Evolutionary conservation across 768 basidiomycete species (phyloP).

Genomic region (Lactarius trivialis): DNA sequence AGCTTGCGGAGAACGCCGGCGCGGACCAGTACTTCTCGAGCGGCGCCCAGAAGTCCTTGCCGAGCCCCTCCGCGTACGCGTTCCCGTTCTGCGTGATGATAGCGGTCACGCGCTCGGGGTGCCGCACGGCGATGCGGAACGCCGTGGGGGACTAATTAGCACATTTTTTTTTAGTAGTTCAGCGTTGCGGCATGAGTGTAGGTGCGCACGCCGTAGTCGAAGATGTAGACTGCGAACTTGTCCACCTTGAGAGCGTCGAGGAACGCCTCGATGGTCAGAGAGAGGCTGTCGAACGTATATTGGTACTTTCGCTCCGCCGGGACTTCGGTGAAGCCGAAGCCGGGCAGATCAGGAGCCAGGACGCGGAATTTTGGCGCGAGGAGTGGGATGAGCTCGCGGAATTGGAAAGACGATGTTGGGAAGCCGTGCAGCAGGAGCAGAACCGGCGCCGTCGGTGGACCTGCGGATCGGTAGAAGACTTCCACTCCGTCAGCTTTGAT

Average conservation of each 20-base stretch:
- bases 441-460: conserved; percentile 28
- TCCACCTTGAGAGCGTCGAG: conserved; percentile 34
- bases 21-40: conserved; percentile 31
- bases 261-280: conserved; percentile 37
- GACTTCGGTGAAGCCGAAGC: conserved; percentile 43
- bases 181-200: not conserved
- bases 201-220: conserved; percentile 43
- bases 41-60: conserved; percentile 34
- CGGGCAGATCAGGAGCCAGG: conserved; percentile 46
- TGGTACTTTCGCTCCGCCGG: conserved; percentile 33
- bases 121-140: conserved; percentile 33
- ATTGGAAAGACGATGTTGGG: conserved; percentile 44
- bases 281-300: conserved; percentile 38
- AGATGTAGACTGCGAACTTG: conserved; percentile 42
- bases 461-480: conserved; percentile 42
- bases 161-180: too few relatives aligned
- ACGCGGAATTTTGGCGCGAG: conserved; percentile 38
- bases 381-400: conserved; percentile 40
- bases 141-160: conserved; percentile 27
- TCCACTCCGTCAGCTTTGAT: conserved; percentile 32
- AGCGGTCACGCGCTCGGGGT: conserved; percentile 38
- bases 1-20: conserved; percentile 15
- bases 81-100: conserved; percentile 47
- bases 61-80: conserved; percentile 41
- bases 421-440: conserved; percentile 46